These are phyloP conservation scores for Dioscorea cayenensis DNA, from an alignment of 116 monocot species.

Conservation along the genomic window DNA sequence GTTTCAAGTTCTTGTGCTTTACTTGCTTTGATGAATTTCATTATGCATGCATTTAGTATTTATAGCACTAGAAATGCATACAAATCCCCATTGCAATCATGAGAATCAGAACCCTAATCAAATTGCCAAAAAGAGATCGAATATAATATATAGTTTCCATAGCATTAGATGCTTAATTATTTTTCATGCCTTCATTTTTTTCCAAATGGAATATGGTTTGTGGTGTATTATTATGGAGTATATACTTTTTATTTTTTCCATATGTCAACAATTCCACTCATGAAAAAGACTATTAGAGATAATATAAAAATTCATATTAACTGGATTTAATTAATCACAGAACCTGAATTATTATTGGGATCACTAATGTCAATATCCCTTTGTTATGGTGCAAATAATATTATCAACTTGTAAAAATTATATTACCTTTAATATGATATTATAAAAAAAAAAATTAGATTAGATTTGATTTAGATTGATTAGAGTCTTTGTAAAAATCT, in stretches of 20 bases:
- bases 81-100: not conserved
- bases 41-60: not conserved
- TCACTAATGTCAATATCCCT: too few relatives aligned
- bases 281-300: too few relatives aligned
- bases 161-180: not conserved
- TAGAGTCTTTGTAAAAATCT: too few relatives aligned
- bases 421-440: too few relatives aligned
- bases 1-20: not conserved
- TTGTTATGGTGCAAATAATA: too few relatives aligned
- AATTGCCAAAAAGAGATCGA: not conserved
- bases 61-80: not conserved
- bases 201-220: not conserved
- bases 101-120: not conserved
- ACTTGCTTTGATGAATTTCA: not conserved
- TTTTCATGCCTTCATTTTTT: not conserved
- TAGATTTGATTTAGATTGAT: too few relatives aligned
- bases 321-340: too few relatives aligned
- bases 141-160: not conserved
- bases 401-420: too few relatives aligned
- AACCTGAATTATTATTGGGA: too few relatives aligned
- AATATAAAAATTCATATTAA: too few relatives aligned
- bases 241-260: not conserved
- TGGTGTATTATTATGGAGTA: not conserved
- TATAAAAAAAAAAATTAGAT: too few relatives aligned
- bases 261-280: too few relatives aligned